A percentile compares a stretch with the other conserved stretches of the same genome.
These are phyloP conservation scores for Centella asiatica DNA, from an alignment of 129 eudicot genomes.

Conservation along the genomic window DNA sequence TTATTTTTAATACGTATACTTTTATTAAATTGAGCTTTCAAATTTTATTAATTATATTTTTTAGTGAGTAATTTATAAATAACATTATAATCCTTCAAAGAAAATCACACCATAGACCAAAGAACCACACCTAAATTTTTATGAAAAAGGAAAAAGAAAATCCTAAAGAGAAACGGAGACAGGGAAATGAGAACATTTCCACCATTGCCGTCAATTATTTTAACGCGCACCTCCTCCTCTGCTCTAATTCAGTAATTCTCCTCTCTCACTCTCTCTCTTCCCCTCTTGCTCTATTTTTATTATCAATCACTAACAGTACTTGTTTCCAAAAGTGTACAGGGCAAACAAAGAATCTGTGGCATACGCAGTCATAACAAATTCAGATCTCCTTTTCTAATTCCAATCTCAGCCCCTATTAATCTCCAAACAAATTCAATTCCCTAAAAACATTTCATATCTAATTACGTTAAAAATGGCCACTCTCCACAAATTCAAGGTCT, in stretches of 20 bases:
- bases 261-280: conserved; percentile 8
- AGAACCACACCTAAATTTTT: too few relatives aligned
- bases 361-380: conserved; percentile 19
- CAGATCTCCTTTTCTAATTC: conserved; percentile 43
- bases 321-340: conserved; percentile 14
- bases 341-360: conserved; percentile 35
- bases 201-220: conserved; percentile 18
- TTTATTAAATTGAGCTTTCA: too few relatives aligned
- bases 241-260: too few relatives aligned
- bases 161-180: too few relatives aligned
- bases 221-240: not conserved
- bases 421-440: not conserved
- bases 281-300: not conserved
- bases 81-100: too few relatives aligned
- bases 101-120: too few relatives aligned
- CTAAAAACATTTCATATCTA: not conserved
- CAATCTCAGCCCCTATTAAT: not conserved
- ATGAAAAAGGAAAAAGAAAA: too few relatives aligned
- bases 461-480: conserved; percentile 53
- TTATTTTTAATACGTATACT: too few relatives aligned
- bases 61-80: too few relatives aligned
- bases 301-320: too few relatives aligned
- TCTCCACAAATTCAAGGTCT: conserved; percentile 70
- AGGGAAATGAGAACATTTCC: too few relatives aligned
- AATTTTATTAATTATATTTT: too few relatives aligned